phyloP scores from a whole-genome alignment of 495 filamentous ascomycete species.

The Penicillium taxi region DNA sequence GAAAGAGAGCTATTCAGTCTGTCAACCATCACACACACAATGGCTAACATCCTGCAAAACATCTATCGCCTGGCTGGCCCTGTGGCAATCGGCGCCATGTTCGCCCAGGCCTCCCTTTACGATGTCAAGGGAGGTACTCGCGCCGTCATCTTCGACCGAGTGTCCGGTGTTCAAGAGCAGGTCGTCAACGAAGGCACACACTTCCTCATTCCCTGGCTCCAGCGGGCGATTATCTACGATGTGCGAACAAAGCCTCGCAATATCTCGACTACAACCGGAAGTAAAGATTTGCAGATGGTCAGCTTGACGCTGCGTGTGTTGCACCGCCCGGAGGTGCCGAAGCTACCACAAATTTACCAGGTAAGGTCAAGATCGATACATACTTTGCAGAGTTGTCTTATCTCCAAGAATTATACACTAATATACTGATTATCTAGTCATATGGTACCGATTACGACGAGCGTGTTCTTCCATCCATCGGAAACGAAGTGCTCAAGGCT shows the following conservation, averaged over 20 bases:
- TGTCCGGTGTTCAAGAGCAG: slow-evolving; percentile 84
- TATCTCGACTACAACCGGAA: slow-evolving; percentile 95
- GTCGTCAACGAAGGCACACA: slow-evolving; percentile 96
- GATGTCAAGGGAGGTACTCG: slow-evolving; percentile 91
- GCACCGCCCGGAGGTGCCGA: slow-evolving; percentile 88
- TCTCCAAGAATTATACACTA: not conserved
- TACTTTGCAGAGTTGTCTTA: too few relatives aligned
- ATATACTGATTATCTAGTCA: slow-evolving; percentile 25
- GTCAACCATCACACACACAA: slow-evolving; percentile 24
- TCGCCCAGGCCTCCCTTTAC: slow-evolving; percentile 76
- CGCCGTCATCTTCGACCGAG: slow-evolving; percentile 95
- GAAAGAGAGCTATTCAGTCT: slow-evolving; percentile 17
- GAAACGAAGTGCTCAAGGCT: slow-evolving; percentile 99
- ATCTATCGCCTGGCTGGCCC: slow-evolving; percentile 70
- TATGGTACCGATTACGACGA: slow-evolving; percentile 98
- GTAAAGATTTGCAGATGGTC: slow-evolving; percentile 99
- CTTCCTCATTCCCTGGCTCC: slow-evolving; percentile 93
- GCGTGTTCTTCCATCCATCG: slow-evolving; percentile 97
- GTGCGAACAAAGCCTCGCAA: slow-evolving; percentile 95
- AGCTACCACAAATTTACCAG: slow-evolving; percentile 96
- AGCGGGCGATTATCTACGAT: slow-evolving; percentile 92
- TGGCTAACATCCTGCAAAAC: slow-evolving; percentile 52
- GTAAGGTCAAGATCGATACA: slow-evolving; percentile 41
- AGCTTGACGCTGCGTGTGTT: slow-evolving; percentile 93
- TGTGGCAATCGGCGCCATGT: slow-evolving; percentile 49